Conservation (phyloP, 2,329 filamentous ascomycete genomes). For the Aspergillus sp. region DNA sequence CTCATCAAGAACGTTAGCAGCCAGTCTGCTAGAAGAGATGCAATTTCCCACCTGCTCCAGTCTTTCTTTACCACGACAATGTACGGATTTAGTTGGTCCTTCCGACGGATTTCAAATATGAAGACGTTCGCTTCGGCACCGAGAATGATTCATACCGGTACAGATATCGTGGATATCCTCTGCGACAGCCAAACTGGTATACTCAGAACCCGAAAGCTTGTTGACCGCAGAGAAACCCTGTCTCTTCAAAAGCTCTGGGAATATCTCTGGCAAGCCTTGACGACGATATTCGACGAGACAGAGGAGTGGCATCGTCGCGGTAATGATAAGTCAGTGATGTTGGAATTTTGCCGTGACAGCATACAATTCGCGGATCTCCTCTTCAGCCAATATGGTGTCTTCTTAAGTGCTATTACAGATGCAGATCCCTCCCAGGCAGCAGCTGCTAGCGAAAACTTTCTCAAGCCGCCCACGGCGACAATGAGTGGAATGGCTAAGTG, state of each 20-base stretch:
- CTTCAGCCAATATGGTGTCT: constrained; percentile 80
- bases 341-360: constrained; percentile 88
- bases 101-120: constrained; percentile 56
- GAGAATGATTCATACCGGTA: constrained; percentile 61
- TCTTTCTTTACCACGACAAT: constrained; percentile 58
- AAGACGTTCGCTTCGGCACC: constrained; percentile 61
- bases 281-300: constrained; percentile 77
- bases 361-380: constrained; percentile 90
- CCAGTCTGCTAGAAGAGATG: constrained; percentile 63
- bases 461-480: constrained; percentile 64
- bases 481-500: constrained; percentile 76
- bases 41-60: constrained; percentile 60
- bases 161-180: constrained; percentile 63
- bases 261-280: constrained; percentile 76
- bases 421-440: constrained; percentile 41
- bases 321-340: constrained; percentile 76
- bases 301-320: constrained; percentile 73
- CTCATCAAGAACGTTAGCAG: constrained; percentile 79
- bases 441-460: constrained; percentile 53
- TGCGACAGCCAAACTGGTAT: constrained; percentile 64
- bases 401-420: constrained; percentile 67
- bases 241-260: constrained; percentile 79
- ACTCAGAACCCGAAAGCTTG: constrained; percentile 58
- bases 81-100: constrained; percentile 56
- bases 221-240: constrained; percentile 59